Evolutionary conservation across 257 asterid species (phyloP), one percentile per base, ranked within the genome.

Genomic region (Ilex aquifolium): DNA sequence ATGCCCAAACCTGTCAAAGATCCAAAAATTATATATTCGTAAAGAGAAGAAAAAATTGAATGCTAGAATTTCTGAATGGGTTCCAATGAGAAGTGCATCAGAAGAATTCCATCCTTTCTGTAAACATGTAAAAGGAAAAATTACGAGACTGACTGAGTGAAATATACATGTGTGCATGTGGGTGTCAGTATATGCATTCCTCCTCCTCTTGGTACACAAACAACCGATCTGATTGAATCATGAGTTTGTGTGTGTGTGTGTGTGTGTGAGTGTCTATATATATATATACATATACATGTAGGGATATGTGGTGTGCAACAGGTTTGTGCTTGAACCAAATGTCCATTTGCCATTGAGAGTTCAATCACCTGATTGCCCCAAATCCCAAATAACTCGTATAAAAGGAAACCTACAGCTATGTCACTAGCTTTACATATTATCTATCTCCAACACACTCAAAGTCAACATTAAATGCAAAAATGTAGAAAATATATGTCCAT

Each of bases 1-100:
- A 53, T 53, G 57, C 30, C 57, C 57, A 53, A 53, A 53, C 57
- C 57, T 53, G 57, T 36, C 10, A 53, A 53, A 53, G 2, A 49
- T 49, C 5, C 54, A 49, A 11, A 15, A 12, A 11, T 49, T 11
- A 49, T 44, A 11, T 11, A 12, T 11, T 3, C 6, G 54, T 0
- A 49, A 12, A 49, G 17, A 11, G 5, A 11, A 49, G 6, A 11
- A 4, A 12, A 49, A 6, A 11, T 49, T 12, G 10, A 15, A 49
- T 11, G 54, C 54, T 11, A 11, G 14, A 49, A 49, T 49, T 49
- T 11, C 14, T 11, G n/a, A 49, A 49, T 4, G 5, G 17, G 5
- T 49, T 7, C n/a, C n/a, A 15, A 49, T 11, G n/a, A 12, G 0
- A 49, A 49, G 17, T 49, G 17, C 14, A 49, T 12, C 13, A 44